Percentiles rank a stretch among this genome's conserved stretches.
Evolutionary conservation across 2,329 filamentous ascomycete genomes (phyloP).

Genomic region (Escovopsis sp.): DNA sequence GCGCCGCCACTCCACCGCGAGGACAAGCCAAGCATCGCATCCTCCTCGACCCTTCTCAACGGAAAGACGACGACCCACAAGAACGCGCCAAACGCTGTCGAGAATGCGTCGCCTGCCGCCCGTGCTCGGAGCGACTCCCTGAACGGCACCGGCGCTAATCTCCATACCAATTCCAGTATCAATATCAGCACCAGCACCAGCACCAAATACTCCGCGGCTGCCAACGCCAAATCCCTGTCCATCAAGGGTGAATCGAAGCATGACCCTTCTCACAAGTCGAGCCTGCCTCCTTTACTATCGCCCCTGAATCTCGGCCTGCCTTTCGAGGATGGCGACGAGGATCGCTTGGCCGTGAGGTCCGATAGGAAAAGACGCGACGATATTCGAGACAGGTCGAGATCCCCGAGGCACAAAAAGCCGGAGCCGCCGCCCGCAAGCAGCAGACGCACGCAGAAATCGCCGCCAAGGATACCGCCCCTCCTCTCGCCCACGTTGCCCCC

Average conservation of each 20-base stretch:
- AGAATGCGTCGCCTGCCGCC: conserved; percentile 20
- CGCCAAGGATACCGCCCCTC: conserved; percentile 29
- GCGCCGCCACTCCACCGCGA: conserved; percentile 14
- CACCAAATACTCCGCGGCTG: conserved; percentile 17
- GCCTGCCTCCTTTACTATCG: conserved; percentile 37
- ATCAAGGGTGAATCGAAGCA: conserved; percentile 24
- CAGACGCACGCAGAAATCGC: conserved; percentile 25
- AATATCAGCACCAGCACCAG: no score
- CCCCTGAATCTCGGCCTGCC: conserved; percentile 28
- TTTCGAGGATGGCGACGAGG: conserved; percentile 19
- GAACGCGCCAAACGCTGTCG: conserved; percentile 10
- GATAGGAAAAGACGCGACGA: conserved; percentile 19
- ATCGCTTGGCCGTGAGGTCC: conserved; percentile 14
- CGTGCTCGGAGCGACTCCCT: conserved; percentile 25
- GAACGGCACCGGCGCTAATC: no score
- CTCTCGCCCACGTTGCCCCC: conserved; percentile 42
- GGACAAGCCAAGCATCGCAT: conserved; percentile 6
- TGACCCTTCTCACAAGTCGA: conserved; percentile 22
- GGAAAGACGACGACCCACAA: conserved; percentile 21
- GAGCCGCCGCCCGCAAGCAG: conserved; percentile 11
- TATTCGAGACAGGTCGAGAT: conserved; percentile 13
- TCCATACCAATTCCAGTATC: no score
- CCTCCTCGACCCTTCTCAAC: conserved; percentile 19
- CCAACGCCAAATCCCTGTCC: conserved; percentile 21
- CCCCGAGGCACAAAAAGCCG: conserved; percentile 16